Base-by-base conservation (phyloP, 331 rosid species). In the Acacia pycnantha region DNA sequence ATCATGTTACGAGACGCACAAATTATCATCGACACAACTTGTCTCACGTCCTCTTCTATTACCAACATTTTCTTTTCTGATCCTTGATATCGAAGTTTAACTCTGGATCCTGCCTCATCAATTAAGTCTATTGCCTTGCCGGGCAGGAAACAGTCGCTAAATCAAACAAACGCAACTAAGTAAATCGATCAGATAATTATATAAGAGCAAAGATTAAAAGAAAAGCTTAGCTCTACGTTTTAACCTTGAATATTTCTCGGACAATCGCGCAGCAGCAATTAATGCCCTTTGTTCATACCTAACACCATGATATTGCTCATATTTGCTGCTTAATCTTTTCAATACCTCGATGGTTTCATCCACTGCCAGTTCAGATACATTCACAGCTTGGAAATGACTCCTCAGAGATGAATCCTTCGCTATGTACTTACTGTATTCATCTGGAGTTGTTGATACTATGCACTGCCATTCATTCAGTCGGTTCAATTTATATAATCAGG, bases 111-210 rank as follows among this genome's bases (percentile, higher is more conserved):
- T 40, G 84, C 86, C 72, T 84, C 84, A 35, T 84, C 88, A 21
- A 84, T 70, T 40, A 87, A 22, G 64, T 81, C 81, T 11, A 87
- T 47, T 29, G 86, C 90, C 79, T 87, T 84, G 43, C 84, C 90
- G 54, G 82, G 84, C 53, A 87, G 67, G 59, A 78, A 70, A 19
- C 73, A 48, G 24, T 84, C 81, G 12, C 84, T 87, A 81, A 27
- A 72, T 47, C 27, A 58, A 67, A 76, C 2, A 68, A 67, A 15
- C 6, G 0, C 6, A 62, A 56, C 6, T 6, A 31, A 76, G 18
- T 24, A 22, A n/a, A 11, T 11, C 35, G 26, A 24, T 22, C 16
- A 11, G 46, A 43, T 43, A 43, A 43, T 43, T 11, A 26, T 26
- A 26, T 11, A 26, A 61, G 37, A 62, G 14, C 8, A 62, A 62